phyloP scores from a whole-genome alignment of 345 rosid genomes.

The Clausena lansium region DNA sequence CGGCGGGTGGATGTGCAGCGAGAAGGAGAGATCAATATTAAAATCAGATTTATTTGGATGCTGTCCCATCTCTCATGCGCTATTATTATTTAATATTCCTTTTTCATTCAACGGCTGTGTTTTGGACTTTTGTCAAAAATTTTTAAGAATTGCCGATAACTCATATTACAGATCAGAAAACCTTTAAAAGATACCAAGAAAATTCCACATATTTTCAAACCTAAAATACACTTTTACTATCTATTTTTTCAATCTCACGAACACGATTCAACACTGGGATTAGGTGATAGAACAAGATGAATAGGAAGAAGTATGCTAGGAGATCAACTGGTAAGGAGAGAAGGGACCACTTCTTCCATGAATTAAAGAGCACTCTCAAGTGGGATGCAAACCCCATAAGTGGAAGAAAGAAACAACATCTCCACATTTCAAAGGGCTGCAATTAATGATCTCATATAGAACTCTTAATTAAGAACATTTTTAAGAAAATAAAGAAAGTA shows the following conservation, averaged over 20 bases:
- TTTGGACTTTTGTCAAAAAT: not conserved
- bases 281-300: not conserved
- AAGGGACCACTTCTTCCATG: not conserved
- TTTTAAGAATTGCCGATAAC: not conserved
- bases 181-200: not conserved
- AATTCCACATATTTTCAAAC: not conserved
- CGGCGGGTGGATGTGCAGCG: too few species aligned
- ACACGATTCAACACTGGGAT: not conserved
- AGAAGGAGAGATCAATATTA: too few species aligned
- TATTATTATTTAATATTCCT: too few species aligned
- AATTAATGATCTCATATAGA: not conserved
- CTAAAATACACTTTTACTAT: not conserved
- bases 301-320: not conserved
- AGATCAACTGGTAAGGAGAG: not conserved
- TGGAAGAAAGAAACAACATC: not conserved
- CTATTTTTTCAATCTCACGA: not conserved
- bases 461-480: not conserved
- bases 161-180: not conserved
- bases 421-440: not conserved
- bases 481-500: conserved; percentile 4
- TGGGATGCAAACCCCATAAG: not conserved
- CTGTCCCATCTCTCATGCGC: too few species aligned
- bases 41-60: too few species aligned
- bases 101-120: too few species aligned
- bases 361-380: not conserved